Percentiles rank a stretch among this genome's conserved stretches.
Evolutionary conservation across 1,284 basidiomycete genomes (phyloP).

Genomic region (Ceratobasidium sp.): DNA sequence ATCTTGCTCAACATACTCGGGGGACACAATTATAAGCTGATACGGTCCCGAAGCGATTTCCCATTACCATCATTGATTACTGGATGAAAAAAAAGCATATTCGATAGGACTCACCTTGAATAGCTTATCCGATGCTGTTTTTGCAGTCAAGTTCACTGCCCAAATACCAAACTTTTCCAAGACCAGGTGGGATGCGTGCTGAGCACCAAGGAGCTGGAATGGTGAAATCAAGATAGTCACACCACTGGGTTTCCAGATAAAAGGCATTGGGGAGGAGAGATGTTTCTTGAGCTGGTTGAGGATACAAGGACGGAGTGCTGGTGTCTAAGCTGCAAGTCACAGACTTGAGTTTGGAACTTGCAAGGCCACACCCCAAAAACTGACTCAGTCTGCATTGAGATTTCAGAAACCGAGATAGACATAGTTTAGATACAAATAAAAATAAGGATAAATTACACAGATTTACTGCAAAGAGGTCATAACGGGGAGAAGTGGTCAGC

Average conservation of each 20-base stretch:
- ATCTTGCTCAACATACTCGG: not conserved
- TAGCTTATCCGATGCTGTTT: constrained; percentile 6
- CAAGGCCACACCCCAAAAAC: too few relatives aligned
- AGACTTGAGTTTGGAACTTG: too few relatives aligned
- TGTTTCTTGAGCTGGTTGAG: not conserved
- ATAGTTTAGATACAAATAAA: too few relatives aligned
- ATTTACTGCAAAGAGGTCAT: too few relatives aligned
- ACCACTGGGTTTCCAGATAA: not conserved
- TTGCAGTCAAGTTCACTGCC: constrained; percentile 11
- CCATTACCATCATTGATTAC: not conserved
- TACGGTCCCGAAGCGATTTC: not conserved
- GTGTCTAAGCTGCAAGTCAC: too few relatives aligned
- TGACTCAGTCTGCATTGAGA: too few relatives aligned
- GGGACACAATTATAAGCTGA: not conserved
- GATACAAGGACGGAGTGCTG: too few relatives aligned
- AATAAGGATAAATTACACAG: too few relatives aligned
- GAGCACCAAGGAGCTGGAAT: constrained; percentile 11
- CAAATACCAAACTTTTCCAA: not conserved
- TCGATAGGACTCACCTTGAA: not conserved
- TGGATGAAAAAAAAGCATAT: not conserved
- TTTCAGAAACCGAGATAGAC: too few relatives aligned
- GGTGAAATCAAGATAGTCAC: constrained; percentile 25
- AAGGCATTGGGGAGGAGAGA: constrained; percentile 26
- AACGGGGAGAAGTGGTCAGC: too few relatives aligned
- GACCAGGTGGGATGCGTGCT: not conserved